These are phyloP conservation scores for Suhomyces kunorum DNA, from an alignment of 1,139 yeast genomes.

Conservation along the genomic window DNA sequence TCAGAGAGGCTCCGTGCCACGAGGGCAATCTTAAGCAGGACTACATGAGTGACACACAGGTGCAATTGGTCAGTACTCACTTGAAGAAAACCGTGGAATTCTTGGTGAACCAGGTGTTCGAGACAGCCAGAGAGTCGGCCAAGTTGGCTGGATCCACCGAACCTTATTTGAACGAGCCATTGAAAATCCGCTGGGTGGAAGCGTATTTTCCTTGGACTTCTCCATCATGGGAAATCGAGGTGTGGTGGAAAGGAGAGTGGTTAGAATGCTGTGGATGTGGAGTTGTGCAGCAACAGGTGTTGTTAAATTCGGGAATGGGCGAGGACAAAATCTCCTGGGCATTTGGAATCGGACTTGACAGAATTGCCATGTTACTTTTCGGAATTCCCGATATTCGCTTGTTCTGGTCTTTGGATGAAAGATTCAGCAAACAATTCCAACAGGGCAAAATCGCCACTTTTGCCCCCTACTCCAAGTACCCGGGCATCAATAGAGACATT, in stretches of 20 bases:
- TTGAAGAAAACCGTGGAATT: constrained; percentile 83
- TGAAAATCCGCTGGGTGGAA: constrained; percentile 91
- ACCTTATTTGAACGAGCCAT: constrained; percentile 68
- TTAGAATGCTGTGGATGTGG: constrained; percentile 98
- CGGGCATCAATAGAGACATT: constrained; percentile 82
- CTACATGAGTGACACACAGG: constrained; percentile 69
- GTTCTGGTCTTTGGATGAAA: constrained; percentile 84
- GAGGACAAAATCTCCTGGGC: constrained; percentile 87
- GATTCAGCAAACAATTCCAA: constrained; percentile 73
- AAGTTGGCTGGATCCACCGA: constrained; percentile 63
- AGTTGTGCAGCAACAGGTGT: constrained; percentile 75
- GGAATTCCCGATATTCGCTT: constrained; percentile 94
- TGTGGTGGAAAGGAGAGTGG: constrained; percentile 99
- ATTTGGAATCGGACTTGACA: constrained; percentile 92
- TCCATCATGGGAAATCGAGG: constrained; percentile 98
- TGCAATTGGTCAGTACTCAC: constrained; percentile 69
- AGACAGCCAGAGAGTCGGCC: constrained; percentile 69
- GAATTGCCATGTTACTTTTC: constrained; percentile 93
- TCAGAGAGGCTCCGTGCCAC: constrained; percentile 39
- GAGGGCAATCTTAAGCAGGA: constrained; percentile 76
- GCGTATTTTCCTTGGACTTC: constrained; percentile 98
- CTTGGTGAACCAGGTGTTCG: constrained; percentile 80
- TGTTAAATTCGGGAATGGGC: constrained; percentile 67
- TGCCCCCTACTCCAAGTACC: constrained; percentile 88
- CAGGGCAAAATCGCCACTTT: constrained; percentile 69